These are phyloP conservation scores for Planoprotostelium fungivorum DNA, from an alignment of 78 protist species.

Conservation along the genomic window DNA sequence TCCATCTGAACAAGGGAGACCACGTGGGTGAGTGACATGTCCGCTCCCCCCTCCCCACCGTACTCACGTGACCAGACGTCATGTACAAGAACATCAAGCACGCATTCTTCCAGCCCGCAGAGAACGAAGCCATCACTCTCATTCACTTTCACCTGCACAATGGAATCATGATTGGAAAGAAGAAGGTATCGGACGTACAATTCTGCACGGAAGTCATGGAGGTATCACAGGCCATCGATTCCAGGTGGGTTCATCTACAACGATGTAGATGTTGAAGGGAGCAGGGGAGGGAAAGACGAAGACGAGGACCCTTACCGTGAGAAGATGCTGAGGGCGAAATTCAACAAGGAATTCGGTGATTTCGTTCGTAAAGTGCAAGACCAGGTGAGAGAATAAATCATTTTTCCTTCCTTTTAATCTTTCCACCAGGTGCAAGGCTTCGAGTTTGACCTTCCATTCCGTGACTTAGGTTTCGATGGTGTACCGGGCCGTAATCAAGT, in stretches of 20 bases:
- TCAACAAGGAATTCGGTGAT: slow-evolving; percentile 67
- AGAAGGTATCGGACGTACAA: slow-evolving; percentile 87
- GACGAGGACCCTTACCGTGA: slow-evolving; percentile 86
- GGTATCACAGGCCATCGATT: slow-evolving; percentile 21
- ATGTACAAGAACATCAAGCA: slow-evolving; percentile 82
- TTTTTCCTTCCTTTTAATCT: not conserved
- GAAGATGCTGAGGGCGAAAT: slow-evolving; percentile 32
- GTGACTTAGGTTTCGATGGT: slow-evolving; percentile 88
- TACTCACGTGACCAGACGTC: slow-evolving; percentile 66
- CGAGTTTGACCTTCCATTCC: slow-evolving; percentile 86
- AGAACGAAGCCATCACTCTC: slow-evolving; percentile 73
- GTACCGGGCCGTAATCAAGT: slow-evolving; percentile 64
- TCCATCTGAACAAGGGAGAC: slow-evolving; percentile 39
- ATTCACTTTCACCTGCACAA: slow-evolving; percentile 89
- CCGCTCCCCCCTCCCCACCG: not conserved
- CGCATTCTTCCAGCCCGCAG: slow-evolving; percentile 91
- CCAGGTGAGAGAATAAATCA: not conserved
- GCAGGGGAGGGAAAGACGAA: slow-evolving; percentile 72
- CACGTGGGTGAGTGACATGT: not conserved
- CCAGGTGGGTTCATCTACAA: not conserved
- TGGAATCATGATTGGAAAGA: slow-evolving; percentile 89
- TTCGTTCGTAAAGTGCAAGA: slow-evolving; percentile 63
- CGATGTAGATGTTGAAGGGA: not conserved
- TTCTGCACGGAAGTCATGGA: slow-evolving; percentile 84
- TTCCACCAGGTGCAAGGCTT: slow-evolving; percentile 21